Evolutionary conservation across 176 grass and related monocot genomes (phyloP).

Genomic region (Carex pumila): DNA sequence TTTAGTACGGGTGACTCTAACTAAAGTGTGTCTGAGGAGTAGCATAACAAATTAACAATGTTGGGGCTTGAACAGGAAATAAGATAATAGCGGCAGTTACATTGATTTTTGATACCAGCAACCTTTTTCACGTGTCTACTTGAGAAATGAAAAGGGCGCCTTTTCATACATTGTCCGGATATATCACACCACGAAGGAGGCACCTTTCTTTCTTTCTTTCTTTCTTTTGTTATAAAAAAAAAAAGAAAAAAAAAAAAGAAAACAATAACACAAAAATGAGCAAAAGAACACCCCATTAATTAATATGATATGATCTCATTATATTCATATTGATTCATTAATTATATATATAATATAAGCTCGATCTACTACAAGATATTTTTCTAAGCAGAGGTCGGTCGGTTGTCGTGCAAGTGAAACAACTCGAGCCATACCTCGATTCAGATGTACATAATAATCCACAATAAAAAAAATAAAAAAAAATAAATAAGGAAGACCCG

Average conservation of each 20-base stretch:
- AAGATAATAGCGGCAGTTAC: slow-evolving; percentile 18
- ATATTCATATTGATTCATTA: slow-evolving; percentile 1
- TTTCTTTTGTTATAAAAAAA: not conserved
- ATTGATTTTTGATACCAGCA: slow-evolving; percentile 2
- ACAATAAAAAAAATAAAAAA: not conserved
- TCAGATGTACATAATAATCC: slow-evolving; percentile 51
- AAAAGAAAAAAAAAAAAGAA: no score
- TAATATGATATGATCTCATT: not conserved
- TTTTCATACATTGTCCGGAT: not conserved
- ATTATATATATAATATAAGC: slow-evolving; percentile 12
- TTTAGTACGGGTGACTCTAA: not conserved
- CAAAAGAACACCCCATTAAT: not conserved
- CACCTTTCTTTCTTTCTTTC: not conserved
- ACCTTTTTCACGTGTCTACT: slow-evolving; percentile 20
- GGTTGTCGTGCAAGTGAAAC: slow-evolving; percentile 77
- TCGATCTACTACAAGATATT: slow-evolving; percentile 27
- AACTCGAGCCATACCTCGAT: slow-evolving; percentile 70
- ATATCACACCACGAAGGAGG: not conserved
- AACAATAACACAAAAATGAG: not conserved
- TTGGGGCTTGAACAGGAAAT: slow-evolving; percentile 15
- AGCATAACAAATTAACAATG: slow-evolving; percentile 23
- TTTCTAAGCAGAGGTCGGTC: slow-evolving; percentile 76
- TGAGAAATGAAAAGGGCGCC: not conserved
- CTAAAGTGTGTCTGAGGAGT: slow-evolving; percentile 8
- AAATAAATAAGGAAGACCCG: slow-evolving; percentile 13